phyloP scores from a whole-genome alignment of 2,329 filamentous ascomycete genomes.

The Sarocladium kiliense region DNA sequence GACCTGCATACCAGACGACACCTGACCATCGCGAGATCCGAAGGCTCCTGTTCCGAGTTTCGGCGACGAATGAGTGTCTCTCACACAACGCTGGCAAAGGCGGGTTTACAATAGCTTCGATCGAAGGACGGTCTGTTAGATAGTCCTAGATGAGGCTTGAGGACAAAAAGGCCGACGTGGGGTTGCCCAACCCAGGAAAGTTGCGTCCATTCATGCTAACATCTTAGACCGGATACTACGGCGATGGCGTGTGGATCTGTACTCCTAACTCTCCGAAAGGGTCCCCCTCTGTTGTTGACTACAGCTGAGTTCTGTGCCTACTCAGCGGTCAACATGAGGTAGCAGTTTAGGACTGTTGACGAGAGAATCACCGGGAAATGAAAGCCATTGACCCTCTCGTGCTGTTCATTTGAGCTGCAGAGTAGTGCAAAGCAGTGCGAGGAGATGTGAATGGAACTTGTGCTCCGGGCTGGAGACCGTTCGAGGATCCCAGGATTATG shows the following conservation, averaged over 20 bases:
- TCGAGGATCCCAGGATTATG: background rate
- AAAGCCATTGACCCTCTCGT: too few relatives aligned
- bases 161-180: background rate
- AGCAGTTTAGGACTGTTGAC: background rate
- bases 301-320: background rate
- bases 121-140: background rate
- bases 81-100: too few relatives aligned
- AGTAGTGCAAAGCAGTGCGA: too few relatives aligned
- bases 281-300: background rate
- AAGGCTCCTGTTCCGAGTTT: background rate
- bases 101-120: too few relatives aligned
- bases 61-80: background rate
- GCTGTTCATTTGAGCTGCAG: too few relatives aligned
- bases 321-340: background rate
- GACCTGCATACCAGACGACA: background rate
- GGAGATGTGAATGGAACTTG: background rate
- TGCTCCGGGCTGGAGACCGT: background rate
- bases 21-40: background rate
- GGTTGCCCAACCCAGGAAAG: background rate
- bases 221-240: background rate
- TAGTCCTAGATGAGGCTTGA: slow-evolving; percentile 1
- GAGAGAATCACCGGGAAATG: background rate
- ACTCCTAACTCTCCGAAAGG: background rate
- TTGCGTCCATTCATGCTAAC: background rate
- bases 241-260: background rate